These are phyloP conservation scores for Boletus eberwhitei DNA, from an alignment of 768 basidiomycete species.

Conservation along the genomic window DNA sequence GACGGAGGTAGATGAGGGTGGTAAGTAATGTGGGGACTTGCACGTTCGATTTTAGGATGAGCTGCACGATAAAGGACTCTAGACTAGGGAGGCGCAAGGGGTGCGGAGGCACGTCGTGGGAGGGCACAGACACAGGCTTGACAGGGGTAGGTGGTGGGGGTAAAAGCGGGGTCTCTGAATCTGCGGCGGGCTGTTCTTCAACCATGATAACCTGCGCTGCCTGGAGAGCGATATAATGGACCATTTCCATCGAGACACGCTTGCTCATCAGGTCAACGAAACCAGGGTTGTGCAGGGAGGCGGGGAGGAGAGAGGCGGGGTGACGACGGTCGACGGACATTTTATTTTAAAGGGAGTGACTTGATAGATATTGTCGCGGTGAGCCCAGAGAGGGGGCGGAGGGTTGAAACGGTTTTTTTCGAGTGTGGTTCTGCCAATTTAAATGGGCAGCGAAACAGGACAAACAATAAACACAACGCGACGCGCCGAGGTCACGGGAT, in stretches of 20 bases:
- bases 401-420: background rate
- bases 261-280: conserved; percentile 76
- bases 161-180: conserved; percentile 30
- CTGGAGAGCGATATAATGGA: conserved; percentile 78
- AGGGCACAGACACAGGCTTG: conserved; percentile 38
- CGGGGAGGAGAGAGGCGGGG: conserved; percentile 80
- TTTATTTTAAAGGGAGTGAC: conserved; percentile 28
- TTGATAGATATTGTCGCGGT: conserved; percentile 30
- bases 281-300: conserved; percentile 72
- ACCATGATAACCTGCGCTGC: conserved; percentile 72
- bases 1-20: conserved; percentile 88
- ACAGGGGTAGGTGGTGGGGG: conserved; percentile 70
- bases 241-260: conserved; percentile 81
- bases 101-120: conserved; percentile 25
- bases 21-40: conserved; percentile 88
- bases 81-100: conserved; percentile 55
- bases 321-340: conserved; percentile 47
- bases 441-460: background rate
- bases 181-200: conserved; percentile 43
- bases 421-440: conserved; percentile 6
- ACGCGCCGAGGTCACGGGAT: conserved; percentile 31
- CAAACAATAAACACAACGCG: conserved; percentile 15
- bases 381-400: background rate
- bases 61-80: conserved; percentile 77
- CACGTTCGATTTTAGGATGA: conserved; percentile 81